phyloP scores from a whole-genome alignment of 257 asterid genomes.

The Solanum piurae region DNA sequence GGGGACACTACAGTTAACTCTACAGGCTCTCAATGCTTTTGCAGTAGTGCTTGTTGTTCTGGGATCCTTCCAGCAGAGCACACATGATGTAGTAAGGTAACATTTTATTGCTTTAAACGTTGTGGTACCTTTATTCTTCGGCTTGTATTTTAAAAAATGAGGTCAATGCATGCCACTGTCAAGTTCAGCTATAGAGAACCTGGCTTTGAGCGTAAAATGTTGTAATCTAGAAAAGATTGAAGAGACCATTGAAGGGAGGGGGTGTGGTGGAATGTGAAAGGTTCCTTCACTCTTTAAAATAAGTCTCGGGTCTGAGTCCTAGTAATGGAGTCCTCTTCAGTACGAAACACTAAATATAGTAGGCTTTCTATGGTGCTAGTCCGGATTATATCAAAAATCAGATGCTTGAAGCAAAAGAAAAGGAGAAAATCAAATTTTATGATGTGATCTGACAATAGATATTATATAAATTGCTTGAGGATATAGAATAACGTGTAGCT shows the following conservation, averaged over 20 bases:
- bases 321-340: background rate
- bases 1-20: slow-evolving; percentile 44
- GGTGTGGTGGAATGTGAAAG: background rate
- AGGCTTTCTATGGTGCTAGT: background rate
- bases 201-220: background rate
- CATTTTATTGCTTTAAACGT: background rate
- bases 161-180: background rate
- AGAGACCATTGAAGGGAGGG: background rate
- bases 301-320: background rate
- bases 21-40: slow-evolving; percentile 51
- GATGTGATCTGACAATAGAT: background rate
- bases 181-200: background rate
- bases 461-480: background rate
- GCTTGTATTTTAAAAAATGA: background rate
- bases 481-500: background rate
- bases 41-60: slow-evolving; percentile 48
- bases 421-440: background rate
- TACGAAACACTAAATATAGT: background rate
- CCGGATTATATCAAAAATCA: background rate
- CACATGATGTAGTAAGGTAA: slow-evolving; percentile 31
- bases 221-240: background rate
- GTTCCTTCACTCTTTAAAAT: background rate
- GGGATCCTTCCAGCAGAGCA: slow-evolving; percentile 72
- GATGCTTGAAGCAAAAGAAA: background rate
- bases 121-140: background rate